Evolutionary conservation across 176 grass and related monocot genomes (phyloP).

Genomic region (Luzula sylvatica): DNA sequence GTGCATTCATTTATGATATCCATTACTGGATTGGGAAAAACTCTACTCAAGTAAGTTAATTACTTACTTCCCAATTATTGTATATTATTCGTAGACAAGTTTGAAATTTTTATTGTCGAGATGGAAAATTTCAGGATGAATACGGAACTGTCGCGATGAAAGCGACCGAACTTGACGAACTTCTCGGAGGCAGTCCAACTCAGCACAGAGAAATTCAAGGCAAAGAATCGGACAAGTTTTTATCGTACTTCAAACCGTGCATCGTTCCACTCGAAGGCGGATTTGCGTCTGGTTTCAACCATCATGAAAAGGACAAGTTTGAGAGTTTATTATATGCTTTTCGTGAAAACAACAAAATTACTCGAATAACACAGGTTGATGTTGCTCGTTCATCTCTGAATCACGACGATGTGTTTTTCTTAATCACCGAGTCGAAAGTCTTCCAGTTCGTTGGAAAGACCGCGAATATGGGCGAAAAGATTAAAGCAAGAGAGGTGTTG

Average conservation of each 20-base stretch:
- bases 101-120: too few relatives aligned
- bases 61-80: too few relatives aligned
- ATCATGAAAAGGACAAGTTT: conserved; percentile 20
- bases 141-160: conserved; percentile 26
- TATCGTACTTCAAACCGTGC: conserved; percentile 30
- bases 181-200: conserved; percentile 20
- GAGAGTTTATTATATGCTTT: conserved; percentile 22
- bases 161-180: conserved; percentile 18
- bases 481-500: conserved; percentile 78
- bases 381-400: conserved; percentile 76
- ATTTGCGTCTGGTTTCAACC: conserved; percentile 20
- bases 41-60: too few relatives aligned
- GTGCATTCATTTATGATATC: too few relatives aligned
- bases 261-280: conserved; percentile 28
- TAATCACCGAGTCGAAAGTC: conserved; percentile 70
- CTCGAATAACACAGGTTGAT: conserved; percentile 47
- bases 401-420: conserved; percentile 88
- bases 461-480: conserved; percentile 90
- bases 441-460: conserved; percentile 88
- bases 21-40: too few relatives aligned
- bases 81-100: too few relatives aligned
- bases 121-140: conserved; percentile 21
- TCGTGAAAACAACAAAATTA: conserved; percentile 11
- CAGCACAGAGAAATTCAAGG: conserved; percentile 28
- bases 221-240: conserved; percentile 22